Percentiles rank a stretch among this genome's conserved stretches.
Conservation (phyloP, 345 rosid species). For the Isatis tinctoria region DNA sequence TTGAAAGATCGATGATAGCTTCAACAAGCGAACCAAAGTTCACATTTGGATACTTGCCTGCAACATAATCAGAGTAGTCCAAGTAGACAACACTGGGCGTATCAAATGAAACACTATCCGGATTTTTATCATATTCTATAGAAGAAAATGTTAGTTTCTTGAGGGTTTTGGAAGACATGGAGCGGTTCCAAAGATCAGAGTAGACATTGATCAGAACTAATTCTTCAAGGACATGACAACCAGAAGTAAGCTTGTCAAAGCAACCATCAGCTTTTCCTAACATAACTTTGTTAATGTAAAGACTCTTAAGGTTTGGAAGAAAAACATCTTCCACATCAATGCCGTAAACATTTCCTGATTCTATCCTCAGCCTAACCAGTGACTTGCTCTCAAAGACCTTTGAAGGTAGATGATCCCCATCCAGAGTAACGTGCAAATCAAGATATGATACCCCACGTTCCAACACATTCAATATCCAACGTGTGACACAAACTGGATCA, state of each 20-base stretch:
- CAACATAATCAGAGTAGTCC: slow-evolving; percentile 3
- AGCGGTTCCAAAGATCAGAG: slow-evolving; percentile 4
- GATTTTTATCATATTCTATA: neutral
- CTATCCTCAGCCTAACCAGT: too few relatives aligned
- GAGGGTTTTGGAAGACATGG: neutral
- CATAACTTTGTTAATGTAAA: neutral
- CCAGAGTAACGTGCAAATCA: neutral
- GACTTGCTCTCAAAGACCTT: neutral
- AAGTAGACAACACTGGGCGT: slow-evolving; percentile 8
- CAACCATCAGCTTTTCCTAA: neutral
- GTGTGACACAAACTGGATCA: neutral
- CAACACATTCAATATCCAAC: slow-evolving; percentile 1
- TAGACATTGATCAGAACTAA: slow-evolving; percentile 6
- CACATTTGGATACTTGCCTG: slow-evolving; percentile 7
- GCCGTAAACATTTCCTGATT: too few relatives aligned
- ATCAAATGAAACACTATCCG: slow-evolving; percentile 1
- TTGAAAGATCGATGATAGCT: too few relatives aligned
- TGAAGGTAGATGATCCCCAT: neutral
- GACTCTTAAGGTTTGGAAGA: neutral
- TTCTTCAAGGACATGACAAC: neutral
- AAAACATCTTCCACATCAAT: too few relatives aligned
- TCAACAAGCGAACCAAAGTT: neutral
- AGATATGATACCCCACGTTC: neutral
- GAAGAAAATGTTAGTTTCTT: neutral
- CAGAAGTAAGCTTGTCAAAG: neutral